Evolutionary conservation across 2,329 filamentous ascomycete genomes (phyloP), one percentile per base, ranked within the genome.

Genomic region (Aspergillus caelatus): DNA sequence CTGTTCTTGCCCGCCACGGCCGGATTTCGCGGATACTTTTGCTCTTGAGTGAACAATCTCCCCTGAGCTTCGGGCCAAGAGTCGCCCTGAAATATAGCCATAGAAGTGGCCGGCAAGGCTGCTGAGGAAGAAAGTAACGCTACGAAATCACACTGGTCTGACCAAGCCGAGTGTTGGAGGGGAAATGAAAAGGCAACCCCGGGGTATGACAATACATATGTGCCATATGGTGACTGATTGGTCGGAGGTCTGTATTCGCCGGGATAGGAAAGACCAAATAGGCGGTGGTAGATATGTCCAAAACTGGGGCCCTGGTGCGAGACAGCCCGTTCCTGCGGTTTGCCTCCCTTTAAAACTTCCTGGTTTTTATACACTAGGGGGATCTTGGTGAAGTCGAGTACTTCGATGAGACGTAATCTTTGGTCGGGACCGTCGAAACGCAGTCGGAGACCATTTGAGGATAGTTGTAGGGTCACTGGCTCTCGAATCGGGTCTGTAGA

Each of bases 341-440:
- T 79, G 16, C 67, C 63, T 28, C 73, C 72, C 73, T 92, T 94
- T 59, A 93, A 85, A 19, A 97, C 86, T 67, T 96, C 92, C 59
- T 89, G 88, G 66, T 87, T 87, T 71, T 92, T 95, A 80, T 97
- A 96, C 21, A 89, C 88, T 65, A 98, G 87, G 65, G 89, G 87
- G 66, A 89, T 93, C 77, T 93, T 95, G 54, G 90, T 89, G 75
- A 99, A 97, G 79, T 98, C 93, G 60, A 92, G 80, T 9, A 98
- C 88, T 78, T 99, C 95, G 70, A 99, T 92, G 65, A 99, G 81
- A 3, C 95, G 91, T 48, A 99, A 82, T 41, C 94, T 88, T 78
- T 99, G 95, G 72, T 98, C 94, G 4, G 92, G 89, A 0, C 94
- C 95, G 75, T 99, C 95, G 74, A 99, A 99, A 48, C 92, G 92